Conservation (phyloP, 208 protist genomes). For the Acanthamoeba culbertsoni region DNA sequence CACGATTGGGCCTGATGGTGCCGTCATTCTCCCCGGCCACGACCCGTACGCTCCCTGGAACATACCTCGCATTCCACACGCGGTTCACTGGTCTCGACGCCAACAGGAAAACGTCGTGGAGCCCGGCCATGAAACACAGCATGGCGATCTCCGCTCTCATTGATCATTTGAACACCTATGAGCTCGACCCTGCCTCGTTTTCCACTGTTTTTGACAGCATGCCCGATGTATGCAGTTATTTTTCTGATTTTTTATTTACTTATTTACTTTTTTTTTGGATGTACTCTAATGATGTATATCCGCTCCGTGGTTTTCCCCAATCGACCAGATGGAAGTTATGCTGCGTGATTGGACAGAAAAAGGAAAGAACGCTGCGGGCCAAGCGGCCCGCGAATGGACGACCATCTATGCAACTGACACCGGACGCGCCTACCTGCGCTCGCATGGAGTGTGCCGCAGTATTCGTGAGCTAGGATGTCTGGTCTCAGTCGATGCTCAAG, state of each 20-base stretch:
- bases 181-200: too few relatives aligned
- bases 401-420: background rate
- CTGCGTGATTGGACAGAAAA: background rate
- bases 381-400: background rate
- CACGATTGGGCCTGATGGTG: background rate
- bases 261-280: too few relatives aligned
- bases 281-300: background rate
- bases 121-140: background rate
- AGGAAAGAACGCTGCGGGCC: background rate
- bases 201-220: too few relatives aligned
- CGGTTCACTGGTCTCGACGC: background rate
- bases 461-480: background rate
- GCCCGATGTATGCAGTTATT: too few relatives aligned
- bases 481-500: background rate
- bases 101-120: background rate
- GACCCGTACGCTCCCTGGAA: background rate
- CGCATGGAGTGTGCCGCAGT: background rate
- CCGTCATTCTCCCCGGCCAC: background rate
- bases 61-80: too few relatives aligned
- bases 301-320: background rate
- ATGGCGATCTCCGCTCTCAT: too few relatives aligned
- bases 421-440: background rate
- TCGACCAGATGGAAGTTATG: background rate
- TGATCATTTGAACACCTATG: too few relatives aligned
- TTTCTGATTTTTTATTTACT: too few relatives aligned